Base-by-base conservation (phyloP, 768 basidiomycete species). In the Boletus sp. region DNA sequence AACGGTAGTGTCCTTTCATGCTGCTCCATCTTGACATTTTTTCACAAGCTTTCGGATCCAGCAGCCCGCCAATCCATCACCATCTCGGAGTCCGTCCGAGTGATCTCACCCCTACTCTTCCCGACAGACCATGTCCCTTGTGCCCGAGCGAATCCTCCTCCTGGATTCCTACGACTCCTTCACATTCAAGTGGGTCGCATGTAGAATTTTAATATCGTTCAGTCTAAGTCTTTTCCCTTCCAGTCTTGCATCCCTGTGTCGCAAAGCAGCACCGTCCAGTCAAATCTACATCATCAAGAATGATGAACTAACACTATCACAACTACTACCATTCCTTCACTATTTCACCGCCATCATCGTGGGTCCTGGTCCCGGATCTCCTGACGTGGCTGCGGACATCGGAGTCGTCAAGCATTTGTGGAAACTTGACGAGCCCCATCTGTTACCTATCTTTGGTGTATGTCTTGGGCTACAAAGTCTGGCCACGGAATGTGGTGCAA, bases 91-190 rank as follows among this genome's bases (percentile, higher is more conserved):
- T 33, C 40, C 27, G 40, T 43, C 32, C 1, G 38, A 32, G 27
- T 34, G 9, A 17, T 19, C 19, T 45, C 30, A 41, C 39, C 0
- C 41, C 21, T 45, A 2, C 23, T n/a, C 30, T 54, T 47, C 51
- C 25, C 54, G 52, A 55, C 44, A 55, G 29, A 45, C 56, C 50
- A 71, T 75, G 70, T 55, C 62, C 38, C 40, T 55, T 37, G 63
- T 48, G 17, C 52, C 59, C 17, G 82, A 83, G 42, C 76, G 80
- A 49, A 74, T 93, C 44, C 76, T 92, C 30, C 75, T 93, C 43
- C 77, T 92, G 30, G 90, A 91, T 66, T 92, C 90, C 0, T 90
- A 92, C 60, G 90, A 92, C 69, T 91, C 90, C 2, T 93, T 92
- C 70, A 88, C 90, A n/a, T 81, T 82, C 81, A 93, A 92, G 90